phyloP scores from a whole-genome alignment of 257 asterid genomes.

The Buddleja alternifolia region DNA sequence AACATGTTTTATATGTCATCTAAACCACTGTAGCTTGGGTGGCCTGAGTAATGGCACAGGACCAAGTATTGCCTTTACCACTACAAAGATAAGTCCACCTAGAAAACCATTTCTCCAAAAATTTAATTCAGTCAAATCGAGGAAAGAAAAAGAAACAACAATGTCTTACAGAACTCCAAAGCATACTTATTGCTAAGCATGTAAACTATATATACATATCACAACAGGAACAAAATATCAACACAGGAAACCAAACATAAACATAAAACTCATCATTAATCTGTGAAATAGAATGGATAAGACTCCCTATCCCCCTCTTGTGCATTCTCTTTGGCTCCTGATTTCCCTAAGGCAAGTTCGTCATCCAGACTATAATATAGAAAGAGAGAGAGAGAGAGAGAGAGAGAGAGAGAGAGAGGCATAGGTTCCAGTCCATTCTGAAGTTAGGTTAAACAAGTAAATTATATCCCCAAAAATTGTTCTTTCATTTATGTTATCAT shows the following conservation, averaged over 20 bases:
- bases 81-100: neutral
- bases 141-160: neutral
- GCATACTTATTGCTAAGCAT: neutral
- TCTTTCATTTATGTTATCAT: constrained; percentile 12
- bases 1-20: neutral
- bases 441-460: constrained; percentile 16
- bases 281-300: neutral
- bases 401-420: constrained; percentile 20
- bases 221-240: neutral
- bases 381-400: neutral
- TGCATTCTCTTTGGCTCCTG: neutral
- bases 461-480: constrained; percentile 8
- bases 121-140: neutral
- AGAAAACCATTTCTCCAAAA: constrained; percentile 1
- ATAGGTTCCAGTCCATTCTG: constrained; percentile 6
- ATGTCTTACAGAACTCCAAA: neutral
- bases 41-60: neutral
- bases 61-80: neutral
- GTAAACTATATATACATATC: neutral
- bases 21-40: neutral
- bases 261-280: constrained; percentile 6
- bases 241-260: neutral
- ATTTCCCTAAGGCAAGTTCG: neutral
- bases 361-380: neutral
- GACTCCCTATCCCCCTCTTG: neutral